phyloP scores from a whole-genome alignment of 495 filamentous ascomycete genomes.

The Sordaria brevicollis region DNA sequence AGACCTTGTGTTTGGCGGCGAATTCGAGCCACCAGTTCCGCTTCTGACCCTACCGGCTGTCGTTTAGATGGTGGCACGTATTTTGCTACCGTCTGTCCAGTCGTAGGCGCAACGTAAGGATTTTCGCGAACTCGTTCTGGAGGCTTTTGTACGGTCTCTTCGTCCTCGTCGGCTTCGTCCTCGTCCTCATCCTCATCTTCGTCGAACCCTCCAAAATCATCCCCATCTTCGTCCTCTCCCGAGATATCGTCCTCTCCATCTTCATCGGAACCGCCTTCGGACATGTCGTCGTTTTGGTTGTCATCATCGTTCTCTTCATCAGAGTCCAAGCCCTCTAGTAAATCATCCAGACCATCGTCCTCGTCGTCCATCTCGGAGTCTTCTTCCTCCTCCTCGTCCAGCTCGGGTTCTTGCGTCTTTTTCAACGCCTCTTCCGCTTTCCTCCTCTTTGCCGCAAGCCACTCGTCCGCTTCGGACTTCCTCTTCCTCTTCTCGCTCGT shows the following conservation, averaged over 20 bases:
- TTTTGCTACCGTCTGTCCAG: conserved; percentile 34
- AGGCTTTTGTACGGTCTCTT: neutral
- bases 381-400: conserved; percentile 25
- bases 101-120: conserved; percentile 41
- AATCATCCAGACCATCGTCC: conserved; percentile 24
- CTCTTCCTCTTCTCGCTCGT: conserved; percentile 52
- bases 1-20: conserved; percentile 76
- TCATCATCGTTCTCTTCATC: conserved; percentile 13
- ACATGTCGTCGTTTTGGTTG: conserved; percentile 16
- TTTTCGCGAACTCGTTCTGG: conserved; percentile 34
- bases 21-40: conserved; percentile 58
- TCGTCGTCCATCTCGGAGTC: neutral
- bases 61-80: conserved; percentile 86
- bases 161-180: conserved; percentile 1
- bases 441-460: conserved; percentile 36
- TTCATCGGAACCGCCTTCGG: neutral
- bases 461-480: conserved; percentile 51
- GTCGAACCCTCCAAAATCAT: conserved; percentile 22
- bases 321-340: neutral
- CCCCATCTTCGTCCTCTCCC: conserved; percentile 18
- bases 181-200: conserved; percentile 11
- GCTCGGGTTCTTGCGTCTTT: conserved; percentile 8
- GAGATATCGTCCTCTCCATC: neutral
- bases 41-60: conserved; percentile 46
- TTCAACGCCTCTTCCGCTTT: conserved; percentile 24